Evolutionary conservation across 805 yeast species (phyloP).

Genomic region (Kodamaea hsintzibuensis): DNA sequence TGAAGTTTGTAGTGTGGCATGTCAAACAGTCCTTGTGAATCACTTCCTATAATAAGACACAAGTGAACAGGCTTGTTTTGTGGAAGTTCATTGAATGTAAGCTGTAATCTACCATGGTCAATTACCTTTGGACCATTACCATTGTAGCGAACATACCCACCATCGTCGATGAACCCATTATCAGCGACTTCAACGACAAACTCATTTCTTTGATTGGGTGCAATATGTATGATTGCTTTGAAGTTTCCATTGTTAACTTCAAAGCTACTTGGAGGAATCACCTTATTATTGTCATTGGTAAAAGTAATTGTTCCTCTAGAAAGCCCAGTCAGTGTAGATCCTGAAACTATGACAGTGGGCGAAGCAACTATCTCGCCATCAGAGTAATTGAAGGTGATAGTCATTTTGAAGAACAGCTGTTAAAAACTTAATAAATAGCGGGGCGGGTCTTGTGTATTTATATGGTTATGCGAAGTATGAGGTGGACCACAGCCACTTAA

Average conservation of each 20-base stretch:
- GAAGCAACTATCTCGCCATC: slow-evolving; percentile 42
- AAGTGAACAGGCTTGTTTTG: slow-evolving; percentile 79
- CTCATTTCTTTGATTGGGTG: slow-evolving; percentile 49
- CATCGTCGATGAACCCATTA: slow-evolving; percentile 33
- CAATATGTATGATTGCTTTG: slow-evolving; percentile 71
- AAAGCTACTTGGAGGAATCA: slow-evolving; percentile 67
- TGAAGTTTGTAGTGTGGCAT: slow-evolving; percentile 53
- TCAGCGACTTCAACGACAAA: slow-evolving; percentile 51
- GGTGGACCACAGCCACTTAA: background rate
- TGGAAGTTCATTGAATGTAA: slow-evolving; percentile 47
- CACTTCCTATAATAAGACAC: slow-evolving; percentile 73
- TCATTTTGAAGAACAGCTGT: background rate
- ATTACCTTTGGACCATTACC: slow-evolving; percentile 16
- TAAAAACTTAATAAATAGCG: background rate
- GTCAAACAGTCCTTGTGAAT: slow-evolving; percentile 71
- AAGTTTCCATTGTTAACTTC: slow-evolving; percentile 72
- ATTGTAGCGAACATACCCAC: slow-evolving; percentile 26
- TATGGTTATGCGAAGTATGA: background rate
- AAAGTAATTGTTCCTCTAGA: slow-evolving; percentile 32
- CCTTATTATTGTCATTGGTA: slow-evolving; percentile 32
- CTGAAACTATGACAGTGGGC: slow-evolving; percentile 39
- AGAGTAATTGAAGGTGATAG: slow-evolving; percentile 31
- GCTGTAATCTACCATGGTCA: slow-evolving; percentile 25
- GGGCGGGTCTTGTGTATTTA: background rate
- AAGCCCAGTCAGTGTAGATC: slow-evolving; percentile 20